phyloP scores from a whole-genome alignment of 2,329 filamentous ascomycete genomes.

The Myriosclerotinia duriaeana region DNA sequence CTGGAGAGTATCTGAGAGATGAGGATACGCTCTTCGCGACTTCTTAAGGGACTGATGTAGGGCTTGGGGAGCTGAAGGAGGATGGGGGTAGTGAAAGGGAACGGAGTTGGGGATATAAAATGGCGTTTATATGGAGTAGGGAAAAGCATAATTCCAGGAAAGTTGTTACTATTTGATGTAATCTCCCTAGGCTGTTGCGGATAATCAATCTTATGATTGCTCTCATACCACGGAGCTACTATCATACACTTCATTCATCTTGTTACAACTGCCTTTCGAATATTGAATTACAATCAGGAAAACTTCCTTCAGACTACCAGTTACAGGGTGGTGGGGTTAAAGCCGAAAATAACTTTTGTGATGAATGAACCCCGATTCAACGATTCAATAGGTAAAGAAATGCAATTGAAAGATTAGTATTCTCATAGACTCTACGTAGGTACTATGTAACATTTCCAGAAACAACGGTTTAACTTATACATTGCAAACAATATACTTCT shows the following conservation, averaged over 20 bases:
- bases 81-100: background rate
- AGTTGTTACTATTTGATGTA: constrained; percentile 3
- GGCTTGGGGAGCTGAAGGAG: background rate
- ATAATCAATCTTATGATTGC: background rate
- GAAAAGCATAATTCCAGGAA: constrained; percentile 11
- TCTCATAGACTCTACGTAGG: no score
- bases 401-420: no score
- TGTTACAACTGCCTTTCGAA: no score
- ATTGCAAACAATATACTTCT: no score
- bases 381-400: no score
- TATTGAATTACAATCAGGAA: no score
- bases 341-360: no score
- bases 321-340: no score
- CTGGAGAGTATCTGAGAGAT: constrained; percentile 91
- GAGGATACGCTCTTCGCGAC: constrained; percentile 64
- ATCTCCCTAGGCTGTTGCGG: background rate
- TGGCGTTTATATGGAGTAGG: constrained; percentile 15
- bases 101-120: constrained; percentile 20
- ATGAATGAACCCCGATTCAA: no score
- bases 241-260: background rate
- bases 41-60: constrained; percentile 25
- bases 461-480: no score
- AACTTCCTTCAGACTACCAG: background rate
- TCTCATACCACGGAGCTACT: background rate
- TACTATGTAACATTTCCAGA: no score